Conservation (phyloP, 1,139 yeast genomes). For the Yarrowia galli region DNA sequence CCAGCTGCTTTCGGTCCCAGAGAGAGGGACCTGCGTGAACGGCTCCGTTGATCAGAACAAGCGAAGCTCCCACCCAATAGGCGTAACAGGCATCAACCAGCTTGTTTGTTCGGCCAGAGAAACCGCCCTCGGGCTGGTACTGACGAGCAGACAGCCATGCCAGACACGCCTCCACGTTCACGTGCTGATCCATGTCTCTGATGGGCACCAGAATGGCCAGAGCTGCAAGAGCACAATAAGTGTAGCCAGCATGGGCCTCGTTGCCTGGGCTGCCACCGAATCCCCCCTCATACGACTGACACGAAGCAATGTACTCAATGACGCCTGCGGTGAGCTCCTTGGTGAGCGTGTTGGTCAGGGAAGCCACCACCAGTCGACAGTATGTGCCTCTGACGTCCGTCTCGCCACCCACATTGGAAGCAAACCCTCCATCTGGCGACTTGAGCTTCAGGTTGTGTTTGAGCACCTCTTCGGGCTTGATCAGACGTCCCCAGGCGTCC, state of each 20-base stretch:
- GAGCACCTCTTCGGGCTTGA: slow-evolving; percentile 61
- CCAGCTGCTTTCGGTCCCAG: slow-evolving; percentile 64
- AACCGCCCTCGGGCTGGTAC: slow-evolving; percentile 76
- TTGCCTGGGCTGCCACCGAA: slow-evolving; percentile 81
- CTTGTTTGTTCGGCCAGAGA: slow-evolving; percentile 89
- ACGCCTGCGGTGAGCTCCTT: slow-evolving; percentile 65
- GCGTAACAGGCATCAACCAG: slow-evolving; percentile 96
- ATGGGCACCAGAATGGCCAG: slow-evolving; percentile 59
- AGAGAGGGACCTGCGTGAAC: slow-evolving; percentile 46
- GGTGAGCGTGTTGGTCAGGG: slow-evolving; percentile 68
- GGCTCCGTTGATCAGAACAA: slow-evolving; percentile 67
- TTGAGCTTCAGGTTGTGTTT: slow-evolving; percentile 74
- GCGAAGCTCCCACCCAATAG: slow-evolving; percentile 91
- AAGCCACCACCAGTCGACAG: slow-evolving; percentile 81
- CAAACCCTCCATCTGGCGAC: slow-evolving; percentile 72
- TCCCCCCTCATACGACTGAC: slow-evolving; percentile 97
- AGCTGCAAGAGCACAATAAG: slow-evolving; percentile 87
- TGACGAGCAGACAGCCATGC: slow-evolving; percentile 80
- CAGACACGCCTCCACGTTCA: slow-evolving; percentile 47
- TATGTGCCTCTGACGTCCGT: slow-evolving; percentile 85
- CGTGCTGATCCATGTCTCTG: slow-evolving; percentile 44
- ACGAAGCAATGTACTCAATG: slow-evolving; percentile 65
- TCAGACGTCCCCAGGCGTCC: slow-evolving; percentile 52
- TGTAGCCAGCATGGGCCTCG: slow-evolving; percentile 98
- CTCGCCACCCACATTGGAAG: slow-evolving; percentile 82